A percentile compares a stretch with the other conserved stretches of the same genome.
phyloP scores from a whole-genome alignment of 2,329 filamentous ascomycete species.

The Allantophomopsis cytisporea region DNA sequence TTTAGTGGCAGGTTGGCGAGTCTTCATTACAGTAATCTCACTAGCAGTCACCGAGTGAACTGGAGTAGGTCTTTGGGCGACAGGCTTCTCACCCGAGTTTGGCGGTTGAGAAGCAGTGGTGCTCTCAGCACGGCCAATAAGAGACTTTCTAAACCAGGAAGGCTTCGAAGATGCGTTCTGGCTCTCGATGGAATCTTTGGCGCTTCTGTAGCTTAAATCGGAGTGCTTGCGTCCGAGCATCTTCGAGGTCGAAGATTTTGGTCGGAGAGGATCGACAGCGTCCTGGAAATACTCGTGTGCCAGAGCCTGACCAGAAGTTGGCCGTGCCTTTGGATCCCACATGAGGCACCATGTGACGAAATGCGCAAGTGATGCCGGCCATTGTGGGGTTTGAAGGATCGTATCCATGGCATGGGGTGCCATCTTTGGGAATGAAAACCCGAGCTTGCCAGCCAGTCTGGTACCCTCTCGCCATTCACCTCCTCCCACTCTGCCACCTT shows the following conservation, averaged over 20 bases:
- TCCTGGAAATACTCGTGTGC: conserved; percentile 91
- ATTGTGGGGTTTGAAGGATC: conserved; percentile 79
- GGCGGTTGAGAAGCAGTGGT: conserved; percentile 42
- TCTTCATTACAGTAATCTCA: conserved; percentile 28
- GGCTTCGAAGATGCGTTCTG: conserved; percentile 61
- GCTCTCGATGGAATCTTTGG: conserved; percentile 45
- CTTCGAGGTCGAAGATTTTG: conserved; percentile 79
- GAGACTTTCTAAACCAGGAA: conserved; percentile 93
- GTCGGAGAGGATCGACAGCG: conserved; percentile 79
- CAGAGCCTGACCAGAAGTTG: conserved; percentile 86
- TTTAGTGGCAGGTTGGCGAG: conserved; percentile 48
- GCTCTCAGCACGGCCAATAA: conserved; percentile 68
- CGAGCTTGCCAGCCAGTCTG: conserved; percentile 83
- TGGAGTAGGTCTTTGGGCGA: conserved; percentile 29
- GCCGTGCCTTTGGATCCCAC: conserved; percentile 91
- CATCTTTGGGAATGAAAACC: conserved; percentile 99
- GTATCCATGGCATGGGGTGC: conserved; percentile 93
- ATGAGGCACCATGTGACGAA: conserved; percentile 98
- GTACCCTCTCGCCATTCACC: conserved; percentile 97
- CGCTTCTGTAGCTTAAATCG: conserved; percentile 54
- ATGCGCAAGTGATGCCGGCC: conserved; percentile 75
- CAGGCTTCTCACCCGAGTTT: conserved; percentile 30
- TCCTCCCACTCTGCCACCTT: conserved; percentile 74
- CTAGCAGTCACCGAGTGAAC: conserved; percentile 23
- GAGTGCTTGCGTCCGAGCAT: conserved; percentile 85